Evolutionary conservation across 306 rosid species (phyloP).

Genomic region (Vicia sativa): DNA sequence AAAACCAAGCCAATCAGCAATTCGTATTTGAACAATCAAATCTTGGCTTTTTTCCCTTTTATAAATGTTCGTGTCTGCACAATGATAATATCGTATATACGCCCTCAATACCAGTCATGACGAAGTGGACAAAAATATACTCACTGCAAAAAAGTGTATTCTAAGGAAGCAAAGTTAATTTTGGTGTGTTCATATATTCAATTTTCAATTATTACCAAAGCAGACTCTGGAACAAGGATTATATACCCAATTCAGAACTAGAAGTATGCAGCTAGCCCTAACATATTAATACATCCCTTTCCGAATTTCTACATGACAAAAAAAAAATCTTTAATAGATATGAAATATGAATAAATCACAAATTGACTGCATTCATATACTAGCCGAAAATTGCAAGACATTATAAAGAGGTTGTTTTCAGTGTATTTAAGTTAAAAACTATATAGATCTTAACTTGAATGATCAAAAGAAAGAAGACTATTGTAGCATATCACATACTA

Average conservation of each 20-base stretch:
- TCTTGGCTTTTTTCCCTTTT: slow-evolving; percentile 16
- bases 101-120: slow-evolving; percentile 14
- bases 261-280: slow-evolving; percentile 28
- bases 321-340: slow-evolving; percentile 30
- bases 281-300: slow-evolving; percentile 30
- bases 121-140: slow-evolving; percentile 19
- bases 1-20: slow-evolving; percentile 24
- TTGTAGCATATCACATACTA: slow-evolving; percentile 57
- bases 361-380: slow-evolving; percentile 6
- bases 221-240: slow-evolving; percentile 26
- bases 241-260: slow-evolving; percentile 16
- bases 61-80: slow-evolving; percentile 15
- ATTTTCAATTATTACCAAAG: slow-evolving; percentile 31
- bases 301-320: slow-evolving; percentile 23
- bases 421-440: slow-evolving; percentile 19
- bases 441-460: slow-evolving; percentile 22
- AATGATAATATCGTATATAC: slow-evolving; percentile 23
- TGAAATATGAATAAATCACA: slow-evolving; percentile 16
- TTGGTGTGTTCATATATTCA: slow-evolving; percentile 26
- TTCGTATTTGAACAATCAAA: slow-evolving; percentile 24
- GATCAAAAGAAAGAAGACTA: slow-evolving; percentile 40
- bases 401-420: slow-evolving; percentile 15
- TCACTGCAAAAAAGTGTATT: slow-evolving; percentile 1
- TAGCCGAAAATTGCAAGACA: slow-evolving; percentile 26
- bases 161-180: slow-evolving; percentile 23